Conservation (phyloP, 2,329 filamentous ascomycete genomes). For the Trichoderma sp. region DNA sequence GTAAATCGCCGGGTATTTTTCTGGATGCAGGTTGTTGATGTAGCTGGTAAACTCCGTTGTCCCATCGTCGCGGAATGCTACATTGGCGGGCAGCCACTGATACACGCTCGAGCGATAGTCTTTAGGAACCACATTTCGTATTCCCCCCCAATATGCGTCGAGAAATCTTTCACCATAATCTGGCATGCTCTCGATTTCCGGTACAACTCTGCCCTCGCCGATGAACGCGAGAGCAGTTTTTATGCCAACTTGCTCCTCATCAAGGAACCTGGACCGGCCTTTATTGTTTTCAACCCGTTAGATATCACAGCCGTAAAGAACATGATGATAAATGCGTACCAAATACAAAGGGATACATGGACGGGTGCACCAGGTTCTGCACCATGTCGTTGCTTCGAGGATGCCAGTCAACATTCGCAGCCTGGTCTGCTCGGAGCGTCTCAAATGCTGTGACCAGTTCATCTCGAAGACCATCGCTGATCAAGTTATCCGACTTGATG, state of each 20-base stretch:
- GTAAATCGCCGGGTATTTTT: constrained; percentile 34
- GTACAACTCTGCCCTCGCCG: constrained; percentile 31
- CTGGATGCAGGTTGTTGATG: constrained; percentile 49
- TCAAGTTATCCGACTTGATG: constrained; percentile 21
- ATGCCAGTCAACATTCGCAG: constrained; percentile 51
- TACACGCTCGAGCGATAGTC: constrained; percentile 32
- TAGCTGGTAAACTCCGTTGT: constrained; percentile 43
- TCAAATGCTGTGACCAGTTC: constrained; percentile 21
- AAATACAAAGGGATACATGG: constrained; percentile 27
- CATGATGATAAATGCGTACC: neutral
- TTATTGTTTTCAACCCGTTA: neutral
- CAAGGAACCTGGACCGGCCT: constrained; percentile 21
- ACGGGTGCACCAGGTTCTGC: constrained; percentile 33
- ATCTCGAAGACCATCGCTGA: neutral
- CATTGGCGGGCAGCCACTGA: constrained; percentile 33
- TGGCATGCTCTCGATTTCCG: neutral
- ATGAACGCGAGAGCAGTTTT: constrained; percentile 32
- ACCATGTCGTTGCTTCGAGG: constrained; percentile 55
- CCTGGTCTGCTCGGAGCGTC: constrained; percentile 15
- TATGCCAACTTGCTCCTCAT: constrained; percentile 31
- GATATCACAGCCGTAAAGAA: neutral
- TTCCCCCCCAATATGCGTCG: neutral
- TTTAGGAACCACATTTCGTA: neutral
- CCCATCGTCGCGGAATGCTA: constrained; percentile 43
- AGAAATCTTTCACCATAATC: neutral